Percentiles rank a stretch among this genome's conserved stretches.
phyloP scores from a whole-genome alignment of 768 basidiomycete species.

The Rhodotorula diobovata region DNA sequence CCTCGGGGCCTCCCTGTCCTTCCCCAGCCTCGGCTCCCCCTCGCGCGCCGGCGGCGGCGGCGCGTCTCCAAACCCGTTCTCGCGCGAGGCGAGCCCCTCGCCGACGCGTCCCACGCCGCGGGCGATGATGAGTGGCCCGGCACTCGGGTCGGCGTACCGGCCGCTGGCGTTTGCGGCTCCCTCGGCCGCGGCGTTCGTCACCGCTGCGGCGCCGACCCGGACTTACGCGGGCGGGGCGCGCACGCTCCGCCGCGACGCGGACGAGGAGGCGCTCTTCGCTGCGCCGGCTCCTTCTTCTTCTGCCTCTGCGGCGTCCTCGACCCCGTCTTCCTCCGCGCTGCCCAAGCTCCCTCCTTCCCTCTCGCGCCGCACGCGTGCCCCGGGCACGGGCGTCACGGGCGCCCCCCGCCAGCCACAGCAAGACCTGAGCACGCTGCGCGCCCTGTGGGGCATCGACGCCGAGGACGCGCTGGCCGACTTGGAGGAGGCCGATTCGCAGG shows the following conservation, averaged over 20 bases:
- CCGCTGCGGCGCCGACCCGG: background rate
- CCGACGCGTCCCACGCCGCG: background rate
- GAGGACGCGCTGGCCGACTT: slow-evolving; percentile 22
- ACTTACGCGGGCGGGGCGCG: slow-evolving; percentile 26
- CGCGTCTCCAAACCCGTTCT: background rate
- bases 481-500: slow-evolving; percentile 6
- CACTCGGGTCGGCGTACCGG: background rate
- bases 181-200: background rate
- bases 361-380: background rate
- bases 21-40: background rate
- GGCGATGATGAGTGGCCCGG: background rate
- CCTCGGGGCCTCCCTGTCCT: slow-evolving; percentile 8
- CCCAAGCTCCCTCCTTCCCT: slow-evolving; percentile 12
- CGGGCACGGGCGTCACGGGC: background rate
- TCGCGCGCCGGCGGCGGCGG: background rate
- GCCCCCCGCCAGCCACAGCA: background rate
- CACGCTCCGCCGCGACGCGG: slow-evolving; percentile 8
- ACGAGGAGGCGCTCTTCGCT: slow-evolving; percentile 2
- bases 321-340: background rate
- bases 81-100: background rate
- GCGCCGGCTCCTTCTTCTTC: background rate
- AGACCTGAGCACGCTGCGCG: slow-evolving; percentile 1
- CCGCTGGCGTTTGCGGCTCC: background rate
- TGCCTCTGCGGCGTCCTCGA: background rate
- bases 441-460: slow-evolving; percentile 29